Evolutionary conservation across 2,329 filamentous ascomycete species (phyloP).

Genomic region (Davidsoniella eucalypti): DNA sequence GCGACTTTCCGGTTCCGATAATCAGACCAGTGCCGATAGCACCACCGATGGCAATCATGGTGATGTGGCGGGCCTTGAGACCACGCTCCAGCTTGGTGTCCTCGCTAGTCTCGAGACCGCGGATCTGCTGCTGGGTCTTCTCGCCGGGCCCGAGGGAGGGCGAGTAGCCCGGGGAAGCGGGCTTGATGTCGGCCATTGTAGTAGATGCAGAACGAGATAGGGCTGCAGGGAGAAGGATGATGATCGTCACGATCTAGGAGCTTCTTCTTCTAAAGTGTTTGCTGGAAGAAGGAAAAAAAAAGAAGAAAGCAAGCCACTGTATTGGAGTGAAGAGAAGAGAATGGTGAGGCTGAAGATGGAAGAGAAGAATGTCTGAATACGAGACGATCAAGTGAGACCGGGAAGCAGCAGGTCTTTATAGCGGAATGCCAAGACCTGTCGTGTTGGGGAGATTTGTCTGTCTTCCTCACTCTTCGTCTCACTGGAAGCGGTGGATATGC

Average conservation of each 20-base stretch:
- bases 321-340: background rate
- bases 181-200: conserved; percentile 7
- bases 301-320: background rate
- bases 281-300: background rate
- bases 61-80: conserved; percentile 37
- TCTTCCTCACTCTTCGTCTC: too few relatives aligned
- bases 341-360: too few relatives aligned
- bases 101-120: conserved; percentile 31
- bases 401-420: too few relatives aligned
- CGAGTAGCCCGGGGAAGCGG: background rate
- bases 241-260: background rate
- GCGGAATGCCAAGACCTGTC: too few relatives aligned
- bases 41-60: conserved; percentile 54
- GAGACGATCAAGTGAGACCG: background rate
- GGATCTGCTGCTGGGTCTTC: conserved; percentile 20
- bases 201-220: background rate
- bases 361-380: too few relatives aligned
- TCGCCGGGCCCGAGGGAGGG: conserved; percentile 4
- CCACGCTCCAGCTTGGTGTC: conserved; percentile 34
- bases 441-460: too few relatives aligned
- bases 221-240: background rate
- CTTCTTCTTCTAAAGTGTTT: background rate
- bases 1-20: conserved; percentile 45
- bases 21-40: conserved; percentile 61
- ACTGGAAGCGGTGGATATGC: too few relatives aligned